Evolutionary conservation across 1,139 yeast genomes (phyloP).

Genomic region (Debaryomyces sp.): DNA sequence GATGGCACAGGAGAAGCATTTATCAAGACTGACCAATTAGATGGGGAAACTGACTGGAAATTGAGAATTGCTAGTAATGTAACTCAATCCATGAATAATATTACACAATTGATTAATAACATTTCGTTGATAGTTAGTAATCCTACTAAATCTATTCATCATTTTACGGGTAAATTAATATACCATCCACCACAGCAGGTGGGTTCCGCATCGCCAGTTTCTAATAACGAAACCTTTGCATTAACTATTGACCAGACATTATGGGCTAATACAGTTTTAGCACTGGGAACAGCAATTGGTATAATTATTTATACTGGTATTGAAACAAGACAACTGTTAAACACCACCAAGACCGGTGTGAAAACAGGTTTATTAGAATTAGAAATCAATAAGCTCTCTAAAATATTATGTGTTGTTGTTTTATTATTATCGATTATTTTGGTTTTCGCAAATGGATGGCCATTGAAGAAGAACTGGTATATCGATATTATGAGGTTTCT

Average conservation of each 20-base stretch:
- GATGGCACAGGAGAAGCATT: slow-evolving; percentile 79
- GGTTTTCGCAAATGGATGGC: slow-evolving; percentile 81
- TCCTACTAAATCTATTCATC: slow-evolving; percentile 84
- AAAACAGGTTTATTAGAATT: slow-evolving; percentile 88
- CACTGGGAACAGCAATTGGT: slow-evolving; percentile 90
- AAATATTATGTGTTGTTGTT: slow-evolving; percentile 85
- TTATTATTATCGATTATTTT: slow-evolving; percentile 74
- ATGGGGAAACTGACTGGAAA: slow-evolving; percentile 99
- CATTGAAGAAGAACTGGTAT: slow-evolving; percentile 69
- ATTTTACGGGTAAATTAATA: slow-evolving; percentile 72
- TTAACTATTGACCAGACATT: slow-evolving; percentile 86
- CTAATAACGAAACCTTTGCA: slow-evolving; percentile 59
- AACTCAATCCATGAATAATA: slow-evolving; percentile 61
- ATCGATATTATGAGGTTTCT: slow-evolving; percentile 86
- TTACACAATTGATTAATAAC: slow-evolving; percentile 32
- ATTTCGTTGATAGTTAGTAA: slow-evolving; percentile 67
- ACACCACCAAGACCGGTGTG: slow-evolving; percentile 86
- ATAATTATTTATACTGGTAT: slow-evolving; percentile 87
- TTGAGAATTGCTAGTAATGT: slow-evolving; percentile 72
- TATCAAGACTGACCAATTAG: slow-evolving; percentile 95
- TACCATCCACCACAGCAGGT: slow-evolving; percentile 34
- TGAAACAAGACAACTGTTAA: slow-evolving; percentile 94
- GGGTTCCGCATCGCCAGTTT: slow-evolving; percentile 21
- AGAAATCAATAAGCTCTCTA: slow-evolving; percentile 87
- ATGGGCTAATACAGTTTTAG: slow-evolving; percentile 98